Evolutionary conservation across 805 yeast species (phyloP).

Genomic region (Teunomyces stri): DNA sequence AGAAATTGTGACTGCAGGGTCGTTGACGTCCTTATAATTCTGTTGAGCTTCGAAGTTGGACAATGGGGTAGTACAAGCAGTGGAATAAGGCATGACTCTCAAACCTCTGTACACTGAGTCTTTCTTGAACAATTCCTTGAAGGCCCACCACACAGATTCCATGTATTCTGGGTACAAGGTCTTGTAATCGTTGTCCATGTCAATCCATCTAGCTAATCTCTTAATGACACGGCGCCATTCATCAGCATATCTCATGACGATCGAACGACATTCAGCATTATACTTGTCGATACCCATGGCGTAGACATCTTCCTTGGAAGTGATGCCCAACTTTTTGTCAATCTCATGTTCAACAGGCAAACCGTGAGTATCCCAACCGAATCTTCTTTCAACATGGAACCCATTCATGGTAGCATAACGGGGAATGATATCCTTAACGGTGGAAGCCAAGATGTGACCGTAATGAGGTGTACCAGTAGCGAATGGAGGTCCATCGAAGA

Average conservation of each 20-base stretch:
- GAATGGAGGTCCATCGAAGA: slow-evolving; percentile 99
- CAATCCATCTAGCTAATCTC: slow-evolving; percentile 98
- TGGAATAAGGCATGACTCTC: slow-evolving; percentile 98
- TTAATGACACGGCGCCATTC: slow-evolving; percentile 95
- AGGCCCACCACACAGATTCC: slow-evolving; percentile 99
- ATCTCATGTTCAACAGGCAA: slow-evolving; percentile 98
- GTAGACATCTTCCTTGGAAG: slow-evolving; percentile 92
- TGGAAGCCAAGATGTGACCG: slow-evolving; percentile 95
- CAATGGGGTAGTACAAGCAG: slow-evolving; percentile 94
- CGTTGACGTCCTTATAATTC: slow-evolving; percentile 94
- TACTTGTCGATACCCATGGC: slow-evolving; percentile 91
- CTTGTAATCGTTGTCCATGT: slow-evolving; percentile 96
- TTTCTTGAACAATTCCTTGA: slow-evolving; percentile 81
- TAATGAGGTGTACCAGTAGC: slow-evolving; percentile 99
- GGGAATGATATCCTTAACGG: slow-evolving; percentile 96
- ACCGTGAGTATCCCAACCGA: slow-evolving; percentile 99
- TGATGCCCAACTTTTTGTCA: slow-evolving; percentile 93
- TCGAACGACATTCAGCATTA: slow-evolving; percentile 91
- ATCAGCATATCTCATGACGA: slow-evolving; percentile 94
- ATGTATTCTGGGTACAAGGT: slow-evolving; percentile 92
- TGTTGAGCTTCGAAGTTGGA: slow-evolving; percentile 98
- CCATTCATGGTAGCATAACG: slow-evolving; percentile 98
- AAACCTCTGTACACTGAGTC: slow-evolving; percentile 90
- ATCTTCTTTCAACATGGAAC: slow-evolving; percentile 90
- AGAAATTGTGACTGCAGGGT: slow-evolving; percentile 93